Evolutionary conservation across 108 stramenopile genomes (phyloP), one percentile per base, ranked within the genome.

Genomic region (Nitzschia sp.): DNA sequence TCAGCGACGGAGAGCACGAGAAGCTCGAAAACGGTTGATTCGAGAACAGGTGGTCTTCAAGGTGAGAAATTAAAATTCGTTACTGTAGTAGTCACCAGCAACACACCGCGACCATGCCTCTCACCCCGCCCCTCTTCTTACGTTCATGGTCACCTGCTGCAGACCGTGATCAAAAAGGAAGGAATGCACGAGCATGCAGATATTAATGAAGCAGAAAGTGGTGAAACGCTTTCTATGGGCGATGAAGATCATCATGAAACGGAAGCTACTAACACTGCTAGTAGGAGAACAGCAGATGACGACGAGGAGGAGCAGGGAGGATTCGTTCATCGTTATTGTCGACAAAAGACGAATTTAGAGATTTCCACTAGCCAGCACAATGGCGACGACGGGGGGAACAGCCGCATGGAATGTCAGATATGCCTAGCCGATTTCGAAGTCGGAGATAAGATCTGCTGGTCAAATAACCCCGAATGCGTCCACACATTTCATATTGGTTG

Each of bases 401-500:
- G 45, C 17, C 56, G 56, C 22, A 8, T 34, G 33, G 33, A 47
- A 31, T 91, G 90, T 45, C 76, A 85, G 32, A 91, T 91, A 27
- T 91, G 90, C 36, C 61, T 87, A 3, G 65, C 57, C 13, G 55
- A 66, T 13, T 63, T 91, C 28, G 73, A 77, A 69, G 84, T 86
- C 52, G 87, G 85, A 9, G 87, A 88, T 29, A 57, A 72, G 9
- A 81, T 91, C 31, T 85, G 90, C 26, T 64, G 63, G 63, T 64
- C 63, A 0, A 38, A 32, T 25, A 72, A 69, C 31, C 59, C 88
- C 4, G 57, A 67, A 1, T 91, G 90, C 58, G 55, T 66, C 0
- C 90, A 91, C 53, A 59, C 81, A 17, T 91, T 87, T 57, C 90
- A 91, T 55, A 72, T 65, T 13, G 81, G 85, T 19, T 91, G 90